Conservation (phyloP, 192 early-diverging fungal species). For the Coemansia guatemalensis region DNA sequence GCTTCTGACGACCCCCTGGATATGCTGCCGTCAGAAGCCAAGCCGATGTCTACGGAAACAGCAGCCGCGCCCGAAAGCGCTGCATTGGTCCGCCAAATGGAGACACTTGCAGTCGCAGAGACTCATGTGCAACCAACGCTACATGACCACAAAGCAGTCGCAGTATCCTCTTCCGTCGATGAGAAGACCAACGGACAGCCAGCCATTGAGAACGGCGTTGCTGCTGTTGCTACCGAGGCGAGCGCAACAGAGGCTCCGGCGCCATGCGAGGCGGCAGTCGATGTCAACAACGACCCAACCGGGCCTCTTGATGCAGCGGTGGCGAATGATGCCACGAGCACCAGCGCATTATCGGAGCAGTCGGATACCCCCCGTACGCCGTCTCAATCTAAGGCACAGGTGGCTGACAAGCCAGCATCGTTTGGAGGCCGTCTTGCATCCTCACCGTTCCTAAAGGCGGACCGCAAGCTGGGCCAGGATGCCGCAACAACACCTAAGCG, state of each 20-base stretch:
- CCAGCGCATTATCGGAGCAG: constrained; percentile 7
- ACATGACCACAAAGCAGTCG: too few relatives aligned
- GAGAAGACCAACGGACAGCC: too few relatives aligned
- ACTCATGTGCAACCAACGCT: too few relatives aligned
- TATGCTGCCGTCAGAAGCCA: background rate
- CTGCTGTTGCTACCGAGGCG: background rate
- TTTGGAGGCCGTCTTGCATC: constrained; percentile 39
- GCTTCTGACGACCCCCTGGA: constrained; percentile 35
- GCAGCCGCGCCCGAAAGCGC: constrained; percentile 1
- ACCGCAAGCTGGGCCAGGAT: constrained; percentile 28
- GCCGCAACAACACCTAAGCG: constrained; percentile 15
- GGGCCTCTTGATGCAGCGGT: background rate
- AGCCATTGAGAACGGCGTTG: background rate
- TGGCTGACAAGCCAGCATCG: constrained; percentile 26
- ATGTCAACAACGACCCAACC: background rate
- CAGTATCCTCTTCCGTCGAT: too few relatives aligned
- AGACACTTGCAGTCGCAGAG: constrained; percentile 16
- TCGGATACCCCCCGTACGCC: constrained; percentile 11
- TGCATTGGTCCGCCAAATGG: constrained; percentile 10
- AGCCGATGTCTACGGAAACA: constrained; percentile 1
- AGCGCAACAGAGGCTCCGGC: background rate
- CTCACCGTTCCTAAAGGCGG: constrained; percentile 51
- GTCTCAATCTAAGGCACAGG: constrained; percentile 16
- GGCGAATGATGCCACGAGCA: background rate
- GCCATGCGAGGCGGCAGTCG: too few relatives aligned